phyloP scores from a whole-genome alignment of 2,329 filamentous ascomycete species.

The Xylariaceae sp. region DNA sequence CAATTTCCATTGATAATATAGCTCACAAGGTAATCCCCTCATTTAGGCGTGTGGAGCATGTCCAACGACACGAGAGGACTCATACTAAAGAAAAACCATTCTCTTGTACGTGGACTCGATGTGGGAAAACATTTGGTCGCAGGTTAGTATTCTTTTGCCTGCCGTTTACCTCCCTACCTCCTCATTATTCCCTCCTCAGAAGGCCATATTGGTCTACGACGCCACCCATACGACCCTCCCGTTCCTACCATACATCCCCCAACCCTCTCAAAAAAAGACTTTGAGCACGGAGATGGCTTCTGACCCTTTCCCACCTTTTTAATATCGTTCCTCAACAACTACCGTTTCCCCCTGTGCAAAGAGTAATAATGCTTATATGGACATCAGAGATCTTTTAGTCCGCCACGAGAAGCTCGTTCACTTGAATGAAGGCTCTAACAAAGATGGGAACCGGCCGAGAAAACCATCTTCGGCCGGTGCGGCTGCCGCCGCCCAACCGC shows the following conservation, averaged over 20 bases:
- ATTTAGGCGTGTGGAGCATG: constrained; percentile 57
- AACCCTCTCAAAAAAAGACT: constrained; percentile 4
- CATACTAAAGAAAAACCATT: constrained; percentile 64
- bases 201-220: constrained; percentile 12
- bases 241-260: constrained; percentile 21
- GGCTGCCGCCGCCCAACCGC: constrained; percentile 37
- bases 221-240: constrained; percentile 11
- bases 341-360: constrained; percentile 16
- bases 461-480: constrained; percentile 45
- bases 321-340: constrained; percentile 13
- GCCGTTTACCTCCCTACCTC: constrained; percentile 19
- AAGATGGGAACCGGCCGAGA: constrained; percentile 46
- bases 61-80: constrained; percentile 58
- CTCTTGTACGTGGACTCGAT: constrained; percentile 53
- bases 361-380: constrained; percentile 49
- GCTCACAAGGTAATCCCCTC: constrained; percentile 37
- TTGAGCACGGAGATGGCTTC: constrained; percentile 13
- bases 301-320: constrained; percentile 17
- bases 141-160: constrained; percentile 43
- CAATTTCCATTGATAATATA: constrained; percentile 32
- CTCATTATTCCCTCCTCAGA: constrained; percentile 18
- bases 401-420: constrained; percentile 61
- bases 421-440: constrained; percentile 52
- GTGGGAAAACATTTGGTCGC: constrained; percentile 58
- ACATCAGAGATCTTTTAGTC: constrained; percentile 59